A percentile compares a stretch with the other conserved stretches of the same genome.
Evolutionary conservation across 2,329 filamentous ascomycete species (phyloP).

Genomic region (Davidsoniella australis): DNA sequence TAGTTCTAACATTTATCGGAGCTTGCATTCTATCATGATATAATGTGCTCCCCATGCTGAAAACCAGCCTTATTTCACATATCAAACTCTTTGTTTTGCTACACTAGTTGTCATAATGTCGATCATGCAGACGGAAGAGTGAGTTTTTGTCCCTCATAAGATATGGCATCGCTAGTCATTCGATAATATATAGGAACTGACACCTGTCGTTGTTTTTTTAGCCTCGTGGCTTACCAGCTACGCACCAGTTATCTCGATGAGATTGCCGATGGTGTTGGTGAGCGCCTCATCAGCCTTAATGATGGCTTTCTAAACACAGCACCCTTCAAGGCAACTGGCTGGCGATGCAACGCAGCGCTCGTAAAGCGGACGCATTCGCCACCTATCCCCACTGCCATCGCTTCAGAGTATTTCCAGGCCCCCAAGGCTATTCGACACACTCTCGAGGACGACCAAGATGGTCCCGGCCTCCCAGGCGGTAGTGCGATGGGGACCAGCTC

Average conservation of each 20-base stretch:
- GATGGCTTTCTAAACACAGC: constrained; percentile 63
- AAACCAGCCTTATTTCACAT: too few relatives aligned
- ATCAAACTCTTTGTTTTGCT: neutral
- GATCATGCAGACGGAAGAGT: constrained; percentile 12
- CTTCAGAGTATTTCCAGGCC: constrained; percentile 69
- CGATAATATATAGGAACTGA: neutral
- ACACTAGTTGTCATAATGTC: constrained; percentile 4
- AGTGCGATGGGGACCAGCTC: constrained; percentile 46
- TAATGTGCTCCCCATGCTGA: too few relatives aligned
- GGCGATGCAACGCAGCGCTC: constrained; percentile 56
- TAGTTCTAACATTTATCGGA: too few relatives aligned
- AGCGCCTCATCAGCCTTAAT: constrained; percentile 68
- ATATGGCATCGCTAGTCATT: neutral
- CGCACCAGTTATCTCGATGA: constrained; percentile 65
- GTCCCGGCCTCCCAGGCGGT: constrained; percentile 54
- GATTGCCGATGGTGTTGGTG: constrained; percentile 69
- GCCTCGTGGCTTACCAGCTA: constrained; percentile 68
- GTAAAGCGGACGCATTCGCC: constrained; percentile 74
- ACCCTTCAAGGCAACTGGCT: constrained; percentile 68
- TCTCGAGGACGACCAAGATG: constrained; percentile 54
- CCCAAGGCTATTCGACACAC: constrained; percentile 45
- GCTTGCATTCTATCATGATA: too few relatives aligned
- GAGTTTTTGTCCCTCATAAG: neutral
- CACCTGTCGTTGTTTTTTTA: constrained; percentile 19
- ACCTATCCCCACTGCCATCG: constrained; percentile 66